Base-by-base conservation (phyloP, 23 red algal species). In the Cyanidioschyzon merolae region DNA sequence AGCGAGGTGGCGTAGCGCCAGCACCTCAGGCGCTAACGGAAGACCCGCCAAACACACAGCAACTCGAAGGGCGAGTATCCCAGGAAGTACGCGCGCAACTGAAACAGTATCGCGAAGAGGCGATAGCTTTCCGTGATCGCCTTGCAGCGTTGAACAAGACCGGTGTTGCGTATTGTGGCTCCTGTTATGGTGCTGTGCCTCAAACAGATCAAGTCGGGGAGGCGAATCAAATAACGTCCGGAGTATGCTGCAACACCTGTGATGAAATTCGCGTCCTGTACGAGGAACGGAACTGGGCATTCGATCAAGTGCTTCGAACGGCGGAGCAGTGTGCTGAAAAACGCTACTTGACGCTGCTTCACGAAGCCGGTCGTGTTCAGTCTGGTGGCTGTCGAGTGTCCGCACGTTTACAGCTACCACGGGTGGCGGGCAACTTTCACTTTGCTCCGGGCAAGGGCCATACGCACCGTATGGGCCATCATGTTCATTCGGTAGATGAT, bases 381-480 rank as follows among this genome's bases (percentile, higher is more conserved):
- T 35, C n/a, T 32, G 83, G 84, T 16, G 92, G 92, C 2, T 96
- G 92, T 54, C 84, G 83, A 24, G 76, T 96, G 18, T 79, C 79
- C 3, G 92, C 83, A 1, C 34, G 83, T 37, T 79, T 96, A 34
- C 75, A 90, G 40, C 82, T 96, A 18, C 77, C 75, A 41, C 89
- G 89, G 40, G 88, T 90, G 34, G 88, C 87, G 17, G 92, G 92
- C 45, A 89, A 84, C 38, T 90, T 96, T 57, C 87, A 96, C 83
- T 39, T 96, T 41, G 75, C 88, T 26, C 92, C 92, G 2, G 92
- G 92, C 21, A 83, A 96, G 67, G 84, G 80, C 34, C 76, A 87
- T 45, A 38, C 83, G 29, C 57, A 68, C 27, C 85, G 68, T 40
- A 80, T 74, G 35, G 92, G 92, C 37, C 84, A 82, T 27, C 84